A percentile compares a stretch with the other conserved stretches of the same genome.
These are phyloP conservation scores for Penicillium lividum DNA, from an alignment of 495 filamentous ascomycete genomes.

Conservation along the genomic window DNA sequence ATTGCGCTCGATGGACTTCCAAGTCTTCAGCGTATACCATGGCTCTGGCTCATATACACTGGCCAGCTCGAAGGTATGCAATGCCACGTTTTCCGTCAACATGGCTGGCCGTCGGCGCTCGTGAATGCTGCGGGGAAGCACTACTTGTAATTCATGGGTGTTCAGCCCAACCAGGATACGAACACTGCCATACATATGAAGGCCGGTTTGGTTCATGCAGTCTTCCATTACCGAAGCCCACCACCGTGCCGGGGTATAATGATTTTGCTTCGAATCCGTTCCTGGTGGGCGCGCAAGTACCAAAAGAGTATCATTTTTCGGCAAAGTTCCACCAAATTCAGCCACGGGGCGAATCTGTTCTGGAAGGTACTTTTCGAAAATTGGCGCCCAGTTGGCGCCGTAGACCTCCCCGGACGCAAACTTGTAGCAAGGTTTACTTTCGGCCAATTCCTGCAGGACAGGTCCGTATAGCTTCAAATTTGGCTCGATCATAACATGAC, in stretches of 20 bases:
- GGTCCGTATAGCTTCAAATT: conserved; percentile 51
- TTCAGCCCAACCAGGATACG: conserved; percentile 67
- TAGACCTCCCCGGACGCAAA: conserved; percentile 50
- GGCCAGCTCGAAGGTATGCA: conserved; percentile 51
- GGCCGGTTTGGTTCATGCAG: conserved; percentile 29
- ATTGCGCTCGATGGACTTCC: conserved; percentile 34
- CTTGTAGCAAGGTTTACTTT: conserved; percentile 54
- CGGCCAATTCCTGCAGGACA: conserved; percentile 63
- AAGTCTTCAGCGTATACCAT: conserved; percentile 29
- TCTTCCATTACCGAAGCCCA: conserved; percentile 30
- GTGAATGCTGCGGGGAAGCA: conserved; percentile 54
- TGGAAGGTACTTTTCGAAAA: conserved; percentile 45
- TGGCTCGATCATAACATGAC: conserved; percentile 78
- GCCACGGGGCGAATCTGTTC: conserved; percentile 26
- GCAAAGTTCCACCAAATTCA: conserved; percentile 24
- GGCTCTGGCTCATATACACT: conserved; percentile 18
- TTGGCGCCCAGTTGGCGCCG: conserved; percentile 44
- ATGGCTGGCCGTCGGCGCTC: conserved; percentile 55
- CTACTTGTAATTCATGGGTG: conserved; percentile 44
- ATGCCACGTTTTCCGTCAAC: conserved; percentile 54
- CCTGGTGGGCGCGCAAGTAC: conserved; percentile 59
- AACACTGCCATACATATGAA: conserved; percentile 55
- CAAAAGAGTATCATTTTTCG: conserved; percentile 66
- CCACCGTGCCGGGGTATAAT: conserved; percentile 41
- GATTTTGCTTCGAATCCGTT: conserved; percentile 33